These are phyloP conservation scores for Colletotrichum sojae DNA, from an alignment of 2,329 filamentous ascomycete species.

Conservation along the genomic window DNA sequence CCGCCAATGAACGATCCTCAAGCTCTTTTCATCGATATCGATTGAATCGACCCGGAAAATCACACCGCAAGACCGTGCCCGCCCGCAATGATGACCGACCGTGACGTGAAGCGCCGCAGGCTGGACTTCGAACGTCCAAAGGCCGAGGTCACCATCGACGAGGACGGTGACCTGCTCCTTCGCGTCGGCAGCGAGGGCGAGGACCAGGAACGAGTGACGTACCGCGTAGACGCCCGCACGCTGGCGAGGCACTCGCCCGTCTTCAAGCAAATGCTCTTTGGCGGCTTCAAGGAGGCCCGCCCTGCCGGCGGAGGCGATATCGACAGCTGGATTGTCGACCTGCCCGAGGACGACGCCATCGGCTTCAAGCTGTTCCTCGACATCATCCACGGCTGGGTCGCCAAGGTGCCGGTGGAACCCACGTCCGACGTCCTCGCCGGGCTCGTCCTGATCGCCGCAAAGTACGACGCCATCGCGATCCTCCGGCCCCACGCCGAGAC, in stretches of 20 bases:
- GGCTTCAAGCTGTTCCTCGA: background rate
- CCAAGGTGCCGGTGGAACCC: background rate
- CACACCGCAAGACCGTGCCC: too few relatives aligned
- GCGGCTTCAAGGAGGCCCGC: constrained; percentile 45
- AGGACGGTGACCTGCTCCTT: background rate
- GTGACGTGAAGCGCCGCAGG: background rate
- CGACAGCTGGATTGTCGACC: background rate
- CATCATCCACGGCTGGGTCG: constrained; percentile 11
- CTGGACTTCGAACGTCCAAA: background rate
- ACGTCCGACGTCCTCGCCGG: background rate
- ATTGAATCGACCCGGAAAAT: too few relatives aligned
- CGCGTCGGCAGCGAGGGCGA: background rate
- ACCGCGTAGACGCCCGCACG: constrained; percentile 19
- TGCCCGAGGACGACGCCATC: background rate
- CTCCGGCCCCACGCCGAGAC: background rate
- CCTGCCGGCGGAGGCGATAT: constrained; percentile 2
- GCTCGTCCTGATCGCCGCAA: background rate
- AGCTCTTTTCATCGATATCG: too few relatives aligned
- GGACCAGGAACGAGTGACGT: background rate
- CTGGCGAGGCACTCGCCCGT: constrained; percentile 46
- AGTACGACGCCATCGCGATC: background rate
- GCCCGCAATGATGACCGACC: background rate
- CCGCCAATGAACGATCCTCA: too few relatives aligned
- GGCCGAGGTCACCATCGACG: background rate
- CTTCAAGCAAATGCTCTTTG: constrained; percentile 48